These are phyloP conservation scores for Zygoascus sp. DNA, from an alignment of 1,139 yeast species.

Conservation along the genomic window DNA sequence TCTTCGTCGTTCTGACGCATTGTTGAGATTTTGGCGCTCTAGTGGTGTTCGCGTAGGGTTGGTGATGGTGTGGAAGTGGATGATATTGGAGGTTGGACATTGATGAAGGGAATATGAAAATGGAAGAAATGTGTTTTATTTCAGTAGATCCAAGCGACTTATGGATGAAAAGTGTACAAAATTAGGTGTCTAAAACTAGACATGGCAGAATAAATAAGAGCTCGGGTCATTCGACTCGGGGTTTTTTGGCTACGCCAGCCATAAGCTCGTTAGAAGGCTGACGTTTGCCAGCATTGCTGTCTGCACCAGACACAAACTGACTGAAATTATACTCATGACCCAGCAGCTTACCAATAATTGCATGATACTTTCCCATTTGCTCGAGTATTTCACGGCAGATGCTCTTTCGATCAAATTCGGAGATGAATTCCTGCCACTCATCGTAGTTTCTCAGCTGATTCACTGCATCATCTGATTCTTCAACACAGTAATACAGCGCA, in stretches of 20 bases:
- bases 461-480: background rate
- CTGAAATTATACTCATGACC: slow-evolving; percentile 5
- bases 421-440: slow-evolving; percentile 5
- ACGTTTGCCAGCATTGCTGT: background rate
- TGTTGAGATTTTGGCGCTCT: too few species aligned
- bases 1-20: background rate
- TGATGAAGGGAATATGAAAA: too few species aligned
- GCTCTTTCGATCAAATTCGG: background rate
- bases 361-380: slow-evolving; percentile 4
- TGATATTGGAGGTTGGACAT: too few species aligned
- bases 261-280: background rate
- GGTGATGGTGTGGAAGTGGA: too few species aligned
- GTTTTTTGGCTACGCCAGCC: background rate
- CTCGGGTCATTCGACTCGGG: background rate
- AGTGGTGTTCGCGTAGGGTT: background rate
- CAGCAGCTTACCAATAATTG: background rate
- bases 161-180: too few species aligned
- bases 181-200: too few species aligned
- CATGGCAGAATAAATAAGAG: too few species aligned
- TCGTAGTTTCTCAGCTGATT: slow-evolving; percentile 4
- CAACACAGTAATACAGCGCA: slow-evolving; percentile 7
- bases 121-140: too few species aligned
- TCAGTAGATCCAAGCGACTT: too few species aligned
- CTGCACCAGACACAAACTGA: background rate
- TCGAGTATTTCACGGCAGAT: slow-evolving; percentile 1